Percentiles rank a stretch among this genome's conserved stretches.
phyloP scores from a whole-genome alignment of 306 rosid species.

The Pyrus betulifolia region DNA sequence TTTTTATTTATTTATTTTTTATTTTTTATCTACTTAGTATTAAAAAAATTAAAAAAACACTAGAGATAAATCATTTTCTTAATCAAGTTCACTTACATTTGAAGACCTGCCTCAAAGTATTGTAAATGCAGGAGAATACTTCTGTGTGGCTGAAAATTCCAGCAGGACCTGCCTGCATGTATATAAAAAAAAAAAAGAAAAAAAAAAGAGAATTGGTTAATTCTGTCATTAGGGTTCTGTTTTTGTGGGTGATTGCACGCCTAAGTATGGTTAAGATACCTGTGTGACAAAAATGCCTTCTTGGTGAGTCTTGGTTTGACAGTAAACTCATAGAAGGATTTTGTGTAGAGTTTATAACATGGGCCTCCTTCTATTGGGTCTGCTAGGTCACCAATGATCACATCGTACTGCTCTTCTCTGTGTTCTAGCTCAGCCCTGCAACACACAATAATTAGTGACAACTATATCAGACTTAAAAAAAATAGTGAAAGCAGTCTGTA shows the following conservation, averaged over 20 bases:
- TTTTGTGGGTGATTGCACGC: not conserved
- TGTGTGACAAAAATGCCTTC: conserved; percentile 94
- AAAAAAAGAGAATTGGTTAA: not conserved
- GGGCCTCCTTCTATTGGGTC: conserved; percentile 98
- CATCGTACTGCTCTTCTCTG: conserved; percentile 58
- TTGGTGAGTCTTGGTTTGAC: conserved; percentile 72
- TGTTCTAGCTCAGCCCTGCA: conserved; percentile 72
- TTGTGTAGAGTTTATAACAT: conserved; percentile 90
- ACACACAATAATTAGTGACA: conserved; percentile 3
- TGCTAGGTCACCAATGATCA: conserved; percentile 86
- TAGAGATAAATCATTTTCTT: not conserved
- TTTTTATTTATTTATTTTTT: too few species aligned
- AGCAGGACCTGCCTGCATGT: conserved; percentile 98
- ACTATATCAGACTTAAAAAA: not conserved
- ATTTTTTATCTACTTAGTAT: too few species aligned
- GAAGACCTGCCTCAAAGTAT: conserved; percentile 84
- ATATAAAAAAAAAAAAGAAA: too few species aligned
- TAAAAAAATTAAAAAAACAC: too few species aligned
- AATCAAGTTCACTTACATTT: conserved; percentile 49
- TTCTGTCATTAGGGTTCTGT: not conserved
- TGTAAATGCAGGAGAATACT: conserved; percentile 89
- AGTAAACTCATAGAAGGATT: conserved; percentile 76
- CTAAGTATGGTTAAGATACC: conserved; percentile 21
- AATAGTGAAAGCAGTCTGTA: not conserved
- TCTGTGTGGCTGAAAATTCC: conserved; percentile 95